Base-by-base conservation (phyloP, 192 early-diverging fungal species). In the Funneliformis geosporum region DNA sequence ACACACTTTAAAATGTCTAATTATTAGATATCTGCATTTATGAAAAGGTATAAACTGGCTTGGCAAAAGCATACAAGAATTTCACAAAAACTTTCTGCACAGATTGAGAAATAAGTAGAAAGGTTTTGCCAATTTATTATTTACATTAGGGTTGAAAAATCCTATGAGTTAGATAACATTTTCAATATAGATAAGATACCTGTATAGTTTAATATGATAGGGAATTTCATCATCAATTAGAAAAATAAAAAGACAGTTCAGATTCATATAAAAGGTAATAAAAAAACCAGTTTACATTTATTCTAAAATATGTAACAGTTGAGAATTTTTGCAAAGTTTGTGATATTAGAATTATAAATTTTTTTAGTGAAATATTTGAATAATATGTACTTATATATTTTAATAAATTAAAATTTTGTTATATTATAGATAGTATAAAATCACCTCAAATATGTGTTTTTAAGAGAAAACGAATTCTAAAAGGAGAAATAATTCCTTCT, bases 161-260 rank as follows among this genome's bases (percentile, higher is more conserved):
- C 18, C 43, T 72, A 67, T 27, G 18, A 12, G 4, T 25, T 72
- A 23, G 21, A 23, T 23, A 72, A 23, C 18, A 72, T 72, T 18
- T 8, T 25, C 8, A 72, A 72, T 43, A 72, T 72, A 40, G 43
- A 72, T 72, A 3, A 72, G 18, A 72, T 40, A 46, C 40, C 40
- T 23, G 70, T 72, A 23, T 72, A 3, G 11, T 72, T 72, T 23
- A 42, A 72, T 72, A 72, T 72, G 44, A 25, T 18, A 16, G 40
- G 70, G 6, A 18, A 21, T 42, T 72, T 46, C 0, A 72, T 25
- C 42, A 21, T 72, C 9, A 72, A 72, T 23, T 0, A 33, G 3
- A 72, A 40, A 50, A 0, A 40, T 25, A 42, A 28, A 21, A 72
- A 72, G 21, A 72, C 70, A 50, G 40, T 72, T 44, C 40, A 72